Evolutionary conservation across 2,329 filamentous ascomycete genomes (phyloP), one percentile per base, ranked within the genome.

Genomic region (Pleomassaria siparia): DNA sequence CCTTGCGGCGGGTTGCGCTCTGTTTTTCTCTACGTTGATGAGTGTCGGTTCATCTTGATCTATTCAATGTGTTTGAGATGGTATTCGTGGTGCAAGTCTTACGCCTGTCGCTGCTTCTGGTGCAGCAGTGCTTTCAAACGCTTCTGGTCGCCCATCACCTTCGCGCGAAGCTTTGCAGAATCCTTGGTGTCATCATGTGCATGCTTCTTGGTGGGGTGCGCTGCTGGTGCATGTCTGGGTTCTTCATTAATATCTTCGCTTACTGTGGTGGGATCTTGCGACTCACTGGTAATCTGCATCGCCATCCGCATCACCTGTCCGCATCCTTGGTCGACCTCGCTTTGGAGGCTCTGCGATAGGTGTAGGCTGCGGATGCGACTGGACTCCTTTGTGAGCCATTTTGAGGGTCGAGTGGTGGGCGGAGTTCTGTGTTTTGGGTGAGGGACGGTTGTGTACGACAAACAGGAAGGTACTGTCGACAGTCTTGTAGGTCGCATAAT

Each of bases 271-370:
- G 28, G 15, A 20, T 18, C 3, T 16, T 18, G 35, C 22, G 10
- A 4, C 62, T 35, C 43, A 67, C 64, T 64, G 64, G 51, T 56
- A 67, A 26, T 63, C 57, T 2, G 58, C 60, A 4, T 37, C 49
- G 10, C 32, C 33, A 15, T 32, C 45, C 9, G 52, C 50, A 8
- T 54, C 53, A 15, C 11, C 3, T 6, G 18, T 13, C n/a, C 13
- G 4, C 20, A 22, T 37, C 35, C 24, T 37, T 20, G 13, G 18
- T 9, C 35, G 35, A 7, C 4, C 35, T 37, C 20, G 35, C 3
- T 8, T 11, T n/a, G 18, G 20, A 21, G 10, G 3, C 32, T 35
- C 32, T 4, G 15, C 16, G 7, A 12, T 8, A 7, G 20, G 4
- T 21, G 35, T 3, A 13, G 35, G 10, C 9, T 37, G 4, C 10